Percentiles rank a stretch among this genome's conserved stretches.
phyloP scores from a whole-genome alignment of 1,139 yeast species.

The Kurtzmaniella quercitrusa region DNA sequence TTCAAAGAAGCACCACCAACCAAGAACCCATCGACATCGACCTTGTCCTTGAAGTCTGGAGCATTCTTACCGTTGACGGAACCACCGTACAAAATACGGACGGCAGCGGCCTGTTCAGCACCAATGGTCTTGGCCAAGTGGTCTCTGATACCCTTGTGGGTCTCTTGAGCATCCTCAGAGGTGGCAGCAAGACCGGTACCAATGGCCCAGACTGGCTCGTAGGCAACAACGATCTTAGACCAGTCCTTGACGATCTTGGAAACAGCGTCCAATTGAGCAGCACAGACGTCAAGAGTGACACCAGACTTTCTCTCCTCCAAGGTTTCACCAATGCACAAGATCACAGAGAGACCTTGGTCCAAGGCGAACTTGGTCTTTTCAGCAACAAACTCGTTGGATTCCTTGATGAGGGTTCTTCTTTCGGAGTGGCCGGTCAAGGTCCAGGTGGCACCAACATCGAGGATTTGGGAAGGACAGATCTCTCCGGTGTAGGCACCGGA shows the following conservation, averaged over 20 bases:
- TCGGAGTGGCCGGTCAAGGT: conserved; percentile 97
- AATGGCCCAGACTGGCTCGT: conserved; percentile 99
- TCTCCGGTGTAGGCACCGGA: conserved; percentile 99
- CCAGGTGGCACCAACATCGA: conserved; percentile 93
- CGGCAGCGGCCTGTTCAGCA: conserved; percentile 65
- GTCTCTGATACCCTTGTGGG: conserved; percentile 85
- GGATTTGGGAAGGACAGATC: conserved; percentile 80
- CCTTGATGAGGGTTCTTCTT: conserved; percentile 93
- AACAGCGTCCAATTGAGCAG: conserved; percentile 89
- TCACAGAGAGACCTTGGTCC: conserved; percentile 82
- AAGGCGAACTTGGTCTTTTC: conserved; percentile 92
- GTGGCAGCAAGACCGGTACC: conserved; percentile 99
- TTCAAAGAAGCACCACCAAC: conserved; percentile 99
- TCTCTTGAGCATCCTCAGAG: conserved; percentile 94
- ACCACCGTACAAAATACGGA: conserved; percentile 97
- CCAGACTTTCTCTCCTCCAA: conserved; percentile 91
- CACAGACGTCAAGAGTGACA: conserved; percentile 79
- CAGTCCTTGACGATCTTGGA: conserved; percentile 82
- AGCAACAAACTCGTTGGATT: conserved; percentile 87
- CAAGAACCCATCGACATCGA: conserved; percentile 95
- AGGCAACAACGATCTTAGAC: conserved; percentile 90
- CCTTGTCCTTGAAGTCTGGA: conserved; percentile 82
- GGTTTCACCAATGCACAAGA: conserved; percentile 96
- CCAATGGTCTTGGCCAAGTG: conserved; percentile 78
- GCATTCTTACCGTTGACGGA: conserved; percentile 97